phyloP scores from a whole-genome alignment of 148 eudicot species.

The Diospyros kaki region DNA sequence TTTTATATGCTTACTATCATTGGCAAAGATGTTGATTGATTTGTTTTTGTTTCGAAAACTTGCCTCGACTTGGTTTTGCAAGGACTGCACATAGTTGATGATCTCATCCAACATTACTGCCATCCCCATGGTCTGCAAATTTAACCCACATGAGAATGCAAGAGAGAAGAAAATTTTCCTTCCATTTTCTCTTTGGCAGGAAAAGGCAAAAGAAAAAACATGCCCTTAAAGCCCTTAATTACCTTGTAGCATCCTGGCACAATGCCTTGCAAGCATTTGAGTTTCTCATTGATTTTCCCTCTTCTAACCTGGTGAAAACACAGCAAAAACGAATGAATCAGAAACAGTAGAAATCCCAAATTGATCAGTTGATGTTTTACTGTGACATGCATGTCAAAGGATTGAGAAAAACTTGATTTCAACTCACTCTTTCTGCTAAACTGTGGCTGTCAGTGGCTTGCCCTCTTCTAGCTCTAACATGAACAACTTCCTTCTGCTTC shows the following conservation, averaged over 20 bases:
- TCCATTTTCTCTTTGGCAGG: background rate
- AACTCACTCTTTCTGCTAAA: constrained; percentile 76
- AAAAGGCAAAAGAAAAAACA: background rate
- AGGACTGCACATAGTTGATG: constrained; percentile 83
- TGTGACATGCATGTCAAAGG: no score
- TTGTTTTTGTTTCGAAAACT: background rate
- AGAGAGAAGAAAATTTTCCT: background rate
- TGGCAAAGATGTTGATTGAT: no score
- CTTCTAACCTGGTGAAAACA: constrained; percentile 58
- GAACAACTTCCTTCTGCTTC: constrained; percentile 62
- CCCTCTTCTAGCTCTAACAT: constrained; percentile 85
- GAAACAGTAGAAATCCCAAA: background rate
- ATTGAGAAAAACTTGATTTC: background rate
- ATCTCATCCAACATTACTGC: constrained; percentile 89
- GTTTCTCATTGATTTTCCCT: constrained; percentile 78
- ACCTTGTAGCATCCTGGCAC: constrained; percentile 97
- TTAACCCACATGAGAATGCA: constrained; percentile 5
- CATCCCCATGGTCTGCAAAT: constrained; percentile 80
- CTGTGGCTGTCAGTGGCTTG: constrained; percentile 95
- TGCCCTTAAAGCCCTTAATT: background rate
- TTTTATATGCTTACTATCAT: no score
- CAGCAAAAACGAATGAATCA: background rate
- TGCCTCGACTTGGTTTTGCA: constrained; percentile 89
- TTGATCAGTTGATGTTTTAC: no score
- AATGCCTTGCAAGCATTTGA: constrained; percentile 70